Evolutionary conservation across 1,284 basidiomycete genomes (phyloP), one percentile per base, ranked within the genome.

Genomic region (Xerocomus minutiporus): DNA sequence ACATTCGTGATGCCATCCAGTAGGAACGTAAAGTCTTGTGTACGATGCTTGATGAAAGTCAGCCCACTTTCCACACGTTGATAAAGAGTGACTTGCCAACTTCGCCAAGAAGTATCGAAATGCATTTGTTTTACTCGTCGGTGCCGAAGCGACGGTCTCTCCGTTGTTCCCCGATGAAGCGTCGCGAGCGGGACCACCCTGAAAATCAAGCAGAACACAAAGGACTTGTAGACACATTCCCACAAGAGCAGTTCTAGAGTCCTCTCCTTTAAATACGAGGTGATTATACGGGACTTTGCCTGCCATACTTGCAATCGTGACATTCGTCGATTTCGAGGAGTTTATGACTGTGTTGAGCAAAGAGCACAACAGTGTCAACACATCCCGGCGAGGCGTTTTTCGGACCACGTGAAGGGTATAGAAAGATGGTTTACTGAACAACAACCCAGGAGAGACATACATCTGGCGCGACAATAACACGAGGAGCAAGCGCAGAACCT

Each of bases 21-120:
- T 50, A 97, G 77, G 68, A 94, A 94, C 26, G 81, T 74, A 63
- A 96, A 91, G 68, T 97, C 94, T 69, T 87, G 84, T 8, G 83
- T 81, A 6, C 93, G 86, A 71, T 97, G 94, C 89, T 93, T 57
- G 5, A 59, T 51, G 46, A 23, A 5, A 59, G 45, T 55, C 41
- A 64, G 50, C 26, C 29, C 25, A 40, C 20, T 32, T 46, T 46
- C 53, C 11, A 7, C 38, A 45, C 12, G 57, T 8, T 20, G 20
- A 54, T 43, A 54, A 53, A 57, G 29, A 47, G 13, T 17, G 23
- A 73, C 83, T 64, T 59, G 86, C 90, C 62, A 97, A 71, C 69
- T 95, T 96, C 52, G 91, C 87, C 46, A 96, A 69, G 68, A 94
- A 96, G 70, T 91, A 93, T 50, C 90, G 78, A 69, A 96, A 97